Conservation (phyloP, 257 asterid species). For the Forsythia viridissima region DNA sequence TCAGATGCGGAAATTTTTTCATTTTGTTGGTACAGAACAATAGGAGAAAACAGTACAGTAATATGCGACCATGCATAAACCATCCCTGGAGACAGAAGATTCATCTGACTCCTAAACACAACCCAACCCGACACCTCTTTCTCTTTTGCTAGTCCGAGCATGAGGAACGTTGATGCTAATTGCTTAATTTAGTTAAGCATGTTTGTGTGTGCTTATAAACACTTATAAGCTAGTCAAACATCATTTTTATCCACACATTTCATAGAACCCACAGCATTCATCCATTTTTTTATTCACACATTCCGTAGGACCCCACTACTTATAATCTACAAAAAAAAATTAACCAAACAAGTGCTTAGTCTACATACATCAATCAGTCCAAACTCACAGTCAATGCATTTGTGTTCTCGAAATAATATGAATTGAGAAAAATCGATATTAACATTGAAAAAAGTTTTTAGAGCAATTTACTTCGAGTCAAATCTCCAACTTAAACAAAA, state of each 20-base stretch:
- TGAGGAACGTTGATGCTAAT: neutral
- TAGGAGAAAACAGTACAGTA: neutral
- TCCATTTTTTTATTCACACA: no score
- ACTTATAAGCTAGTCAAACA: no score
- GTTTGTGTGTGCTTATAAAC: no score
- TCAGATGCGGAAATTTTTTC: neutral
- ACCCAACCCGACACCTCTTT: neutral
- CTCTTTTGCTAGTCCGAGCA: neutral
- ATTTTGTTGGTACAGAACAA: constrained; percentile 1
- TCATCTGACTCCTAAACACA: neutral
- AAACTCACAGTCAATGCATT: neutral
- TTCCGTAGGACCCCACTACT: no score
- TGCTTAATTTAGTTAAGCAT: neutral
- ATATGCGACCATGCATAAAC: neutral
- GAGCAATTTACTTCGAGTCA: neutral
- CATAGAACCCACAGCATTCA: no score
- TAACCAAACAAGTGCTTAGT: no score
- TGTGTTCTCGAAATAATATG: neutral
- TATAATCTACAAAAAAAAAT: no score
- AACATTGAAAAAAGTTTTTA: neutral
- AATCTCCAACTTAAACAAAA: neutral
- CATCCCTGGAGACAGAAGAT: neutral
- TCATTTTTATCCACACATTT: no score
- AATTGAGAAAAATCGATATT: neutral
- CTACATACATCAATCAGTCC: neutral